Evolutionary conservation across 257 asterid genomes (phyloP).

Genomic region (Lantana camara): DNA sequence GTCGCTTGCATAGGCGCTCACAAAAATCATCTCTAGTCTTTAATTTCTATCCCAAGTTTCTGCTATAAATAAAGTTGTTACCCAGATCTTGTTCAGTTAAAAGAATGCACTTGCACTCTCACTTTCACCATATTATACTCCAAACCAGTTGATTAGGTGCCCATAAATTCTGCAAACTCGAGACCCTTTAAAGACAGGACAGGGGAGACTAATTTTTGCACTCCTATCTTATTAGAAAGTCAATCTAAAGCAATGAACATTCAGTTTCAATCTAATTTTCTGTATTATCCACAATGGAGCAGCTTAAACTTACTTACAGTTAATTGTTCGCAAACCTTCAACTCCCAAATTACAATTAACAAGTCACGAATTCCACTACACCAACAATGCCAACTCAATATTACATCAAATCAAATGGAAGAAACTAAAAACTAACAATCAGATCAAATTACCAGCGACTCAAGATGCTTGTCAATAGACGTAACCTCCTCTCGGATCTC

Average conservation of each 20-base stretch:
- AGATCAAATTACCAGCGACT: slow-evolving; percentile 61
- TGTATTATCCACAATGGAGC: not conserved
- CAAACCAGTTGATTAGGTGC: not conserved
- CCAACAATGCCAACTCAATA: slow-evolving; percentile 30
- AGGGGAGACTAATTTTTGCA: not conserved
- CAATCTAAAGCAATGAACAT: too few species aligned
- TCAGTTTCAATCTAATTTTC: slow-evolving; percentile 2
- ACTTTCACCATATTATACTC: not conserved
- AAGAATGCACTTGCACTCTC: not conserved
- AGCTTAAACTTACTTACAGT: slow-evolving; percentile 14
- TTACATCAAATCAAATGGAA: slow-evolving; percentile 22
- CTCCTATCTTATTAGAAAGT: slow-evolving; percentile 6
- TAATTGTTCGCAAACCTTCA: too few species aligned
- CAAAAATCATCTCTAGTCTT: not conserved
- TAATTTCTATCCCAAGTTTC: not conserved
- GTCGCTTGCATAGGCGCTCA: not conserved
- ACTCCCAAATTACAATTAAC: not conserved
- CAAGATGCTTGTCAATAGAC: slow-evolving; percentile 84
- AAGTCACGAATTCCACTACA: slow-evolving; percentile 17
- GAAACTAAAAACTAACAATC: not conserved
- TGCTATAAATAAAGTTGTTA: slow-evolving; percentile 11
- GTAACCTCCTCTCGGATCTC: slow-evolving; percentile 85
- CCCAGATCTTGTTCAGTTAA: slow-evolving; percentile 12
- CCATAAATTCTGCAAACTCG: not conserved
- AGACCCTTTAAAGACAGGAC: not conserved